Percentiles rank a stretch among this genome's conserved stretches.
Conservation (phyloP, 345 rosid species). For the Camelina hispida region DNA sequence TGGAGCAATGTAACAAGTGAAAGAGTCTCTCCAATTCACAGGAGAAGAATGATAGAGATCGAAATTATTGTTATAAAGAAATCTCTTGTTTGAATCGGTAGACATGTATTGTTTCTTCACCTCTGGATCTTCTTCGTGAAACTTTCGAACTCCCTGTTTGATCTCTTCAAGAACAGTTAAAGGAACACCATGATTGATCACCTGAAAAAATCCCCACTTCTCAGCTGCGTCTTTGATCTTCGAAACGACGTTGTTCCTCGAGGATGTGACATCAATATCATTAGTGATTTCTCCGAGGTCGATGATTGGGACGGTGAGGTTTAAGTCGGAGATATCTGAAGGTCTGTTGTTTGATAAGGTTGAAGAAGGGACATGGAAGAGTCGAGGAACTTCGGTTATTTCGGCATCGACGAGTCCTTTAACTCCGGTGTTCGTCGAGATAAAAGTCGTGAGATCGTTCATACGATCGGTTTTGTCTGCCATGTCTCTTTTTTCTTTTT, state of each 20-base stretch:
- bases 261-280: neutral
- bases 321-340: neutral
- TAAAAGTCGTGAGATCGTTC: slow-evolving; percentile 26
- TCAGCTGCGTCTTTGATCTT: slow-evolving; percentile 40
- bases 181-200: slow-evolving; percentile 57
- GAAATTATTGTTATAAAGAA: slow-evolving; percentile 37
- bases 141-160: slow-evolving; percentile 29
- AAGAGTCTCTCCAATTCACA: slow-evolving; percentile 50
- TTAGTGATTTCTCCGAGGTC: slow-evolving; percentile 36
- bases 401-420: slow-evolving; percentile 49
- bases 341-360: slow-evolving; percentile 17
- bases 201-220: slow-evolving; percentile 54
- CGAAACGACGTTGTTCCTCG: slow-evolving; percentile 23
- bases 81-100: neutral
- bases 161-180: slow-evolving; percentile 41
- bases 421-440: slow-evolving; percentile 45
- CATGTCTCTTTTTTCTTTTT: too few species aligned
- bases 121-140: slow-evolving; percentile 34
- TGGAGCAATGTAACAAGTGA: slow-evolving; percentile 40
- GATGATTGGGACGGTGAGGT: slow-evolving; percentile 47
- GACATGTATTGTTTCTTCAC: neutral
- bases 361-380: slow-evolving; percentile 39
- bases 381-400: slow-evolving; percentile 44
- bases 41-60: slow-evolving; percentile 43
- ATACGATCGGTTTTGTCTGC: too few species aligned